phyloP scores from a whole-genome alignment of 2,329 filamentous ascomycete genomes.

The Pseudogymnoascus sp. region DNA sequence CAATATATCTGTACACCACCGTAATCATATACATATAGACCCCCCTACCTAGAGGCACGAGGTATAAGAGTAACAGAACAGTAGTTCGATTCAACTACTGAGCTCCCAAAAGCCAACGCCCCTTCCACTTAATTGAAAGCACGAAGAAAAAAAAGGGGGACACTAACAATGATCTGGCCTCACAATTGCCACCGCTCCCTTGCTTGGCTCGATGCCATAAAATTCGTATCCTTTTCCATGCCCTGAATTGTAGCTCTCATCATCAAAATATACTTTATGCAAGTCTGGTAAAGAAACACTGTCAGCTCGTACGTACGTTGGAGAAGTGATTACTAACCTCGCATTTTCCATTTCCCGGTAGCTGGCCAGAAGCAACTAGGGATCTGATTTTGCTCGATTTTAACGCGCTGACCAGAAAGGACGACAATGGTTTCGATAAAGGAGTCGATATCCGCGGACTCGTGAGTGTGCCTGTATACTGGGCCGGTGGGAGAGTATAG shows the following conservation, averaged over 20 bases:
- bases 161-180: slow-evolving; percentile 55
- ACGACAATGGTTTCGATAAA: slow-evolving; percentile 52
- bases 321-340: slow-evolving; percentile 34
- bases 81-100: too few species aligned
- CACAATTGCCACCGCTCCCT: slow-evolving; percentile 45
- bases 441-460: slow-evolving; percentile 40
- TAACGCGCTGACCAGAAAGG: slow-evolving; percentile 39
- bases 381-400: slow-evolving; percentile 45
- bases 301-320: not conserved
- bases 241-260: slow-evolving; percentile 46
- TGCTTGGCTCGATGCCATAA: slow-evolving; percentile 43
- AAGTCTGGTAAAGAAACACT: slow-evolving; percentile 36
- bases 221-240: slow-evolving; percentile 51
- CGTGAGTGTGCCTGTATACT: slow-evolving; percentile 37
- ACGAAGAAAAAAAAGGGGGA: not conserved
- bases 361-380: slow-evolving; percentile 49
- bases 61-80: too few species aligned
- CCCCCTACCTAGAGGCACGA: too few species aligned
- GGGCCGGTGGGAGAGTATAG: slow-evolving; percentile 36
- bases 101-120: too few species aligned
- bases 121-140: not conserved
- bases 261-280: slow-evolving; percentile 52
- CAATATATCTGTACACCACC: not conserved
- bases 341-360: slow-evolving; percentile 47
- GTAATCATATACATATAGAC: not conserved